phyloP scores from a whole-genome alignment of 2,329 filamentous ascomycete genomes.

The Fonsecaea monophora region DNA sequence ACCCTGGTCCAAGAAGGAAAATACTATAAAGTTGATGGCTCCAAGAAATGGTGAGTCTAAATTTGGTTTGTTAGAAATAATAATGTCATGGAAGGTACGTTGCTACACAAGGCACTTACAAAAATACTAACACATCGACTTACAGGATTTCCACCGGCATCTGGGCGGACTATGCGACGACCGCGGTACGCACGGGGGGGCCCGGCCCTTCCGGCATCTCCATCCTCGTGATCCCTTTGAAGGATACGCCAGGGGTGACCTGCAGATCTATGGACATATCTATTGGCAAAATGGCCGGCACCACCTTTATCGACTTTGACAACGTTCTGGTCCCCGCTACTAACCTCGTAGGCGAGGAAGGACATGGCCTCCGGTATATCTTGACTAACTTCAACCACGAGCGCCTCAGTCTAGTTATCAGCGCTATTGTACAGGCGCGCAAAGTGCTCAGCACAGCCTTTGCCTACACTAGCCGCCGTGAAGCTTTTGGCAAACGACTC shows the following conservation, averaged over 20 bases:
- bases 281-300: constrained; percentile 69
- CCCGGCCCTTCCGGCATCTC: constrained; percentile 68
- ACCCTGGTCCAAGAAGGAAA: constrained; percentile 58
- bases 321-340: constrained; percentile 73
- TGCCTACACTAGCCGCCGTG: constrained; percentile 68
- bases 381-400: constrained; percentile 85
- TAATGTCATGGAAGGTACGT: constrained; percentile 66
- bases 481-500: constrained; percentile 71
- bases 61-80: constrained; percentile 63
- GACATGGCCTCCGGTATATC: constrained; percentile 73
- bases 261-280: constrained; percentile 71
- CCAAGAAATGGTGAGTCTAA: constrained; percentile 70
- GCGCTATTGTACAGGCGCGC: constrained; percentile 66
- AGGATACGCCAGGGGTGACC: constrained; percentile 67
- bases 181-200: constrained; percentile 73
- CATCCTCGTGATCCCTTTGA: constrained; percentile 71
- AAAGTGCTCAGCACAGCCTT: constrained; percentile 67
- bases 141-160: constrained; percentile 81
- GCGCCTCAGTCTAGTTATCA: constrained; percentile 69
- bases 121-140: constrained; percentile 53
- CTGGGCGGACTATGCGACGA: constrained; percentile 70
- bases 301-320: constrained; percentile 72
- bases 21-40: constrained; percentile 71
- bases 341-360: constrained; percentile 73
- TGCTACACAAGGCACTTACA: too few species aligned